phyloP scores from a whole-genome alignment of 345 rosid species.

The Rhodamnia rubescens region DNA sequence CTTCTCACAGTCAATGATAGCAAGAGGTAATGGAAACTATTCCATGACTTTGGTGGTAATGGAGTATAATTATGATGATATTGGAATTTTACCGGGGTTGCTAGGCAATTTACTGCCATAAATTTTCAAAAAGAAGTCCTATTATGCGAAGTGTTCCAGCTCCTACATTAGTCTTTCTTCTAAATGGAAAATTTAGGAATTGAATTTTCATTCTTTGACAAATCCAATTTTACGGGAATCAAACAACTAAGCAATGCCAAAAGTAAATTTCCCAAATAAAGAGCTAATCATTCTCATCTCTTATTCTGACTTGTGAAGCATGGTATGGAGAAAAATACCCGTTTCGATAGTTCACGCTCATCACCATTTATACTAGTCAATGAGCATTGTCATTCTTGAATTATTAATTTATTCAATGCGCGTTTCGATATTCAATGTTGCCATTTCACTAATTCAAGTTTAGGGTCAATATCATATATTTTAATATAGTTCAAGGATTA shows the following conservation, averaged over 20 bases:
- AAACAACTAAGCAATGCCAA: background rate
- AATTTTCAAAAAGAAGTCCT: too few species aligned
- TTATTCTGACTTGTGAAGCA: background rate
- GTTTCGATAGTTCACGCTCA: background rate
- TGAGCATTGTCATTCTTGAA: too few species aligned
- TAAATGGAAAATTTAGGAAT: background rate
- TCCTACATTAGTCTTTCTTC: background rate
- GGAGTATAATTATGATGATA: background rate
- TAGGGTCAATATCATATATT: too few species aligned
- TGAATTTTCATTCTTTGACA: background rate
- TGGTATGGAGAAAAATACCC: background rate
- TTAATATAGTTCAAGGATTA: too few species aligned
- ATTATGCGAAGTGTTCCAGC: background rate
- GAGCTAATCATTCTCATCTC: background rate
- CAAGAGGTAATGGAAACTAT: background rate
- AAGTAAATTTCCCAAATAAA: background rate
- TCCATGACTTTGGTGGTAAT: background rate
- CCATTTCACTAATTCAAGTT: too few species aligned
- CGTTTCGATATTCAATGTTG: too few species aligned
- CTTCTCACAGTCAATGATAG: background rate
- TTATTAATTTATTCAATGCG: too few species aligned
- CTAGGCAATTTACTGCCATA: background rate
- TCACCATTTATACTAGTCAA: too few species aligned
- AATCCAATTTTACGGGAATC: background rate
- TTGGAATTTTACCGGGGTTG: background rate